A percentile compares a stretch with the other conserved stretches of the same genome.
Conservation (phyloP, 352 stramenopile species). For the Phytophthora capsici region DNA sequence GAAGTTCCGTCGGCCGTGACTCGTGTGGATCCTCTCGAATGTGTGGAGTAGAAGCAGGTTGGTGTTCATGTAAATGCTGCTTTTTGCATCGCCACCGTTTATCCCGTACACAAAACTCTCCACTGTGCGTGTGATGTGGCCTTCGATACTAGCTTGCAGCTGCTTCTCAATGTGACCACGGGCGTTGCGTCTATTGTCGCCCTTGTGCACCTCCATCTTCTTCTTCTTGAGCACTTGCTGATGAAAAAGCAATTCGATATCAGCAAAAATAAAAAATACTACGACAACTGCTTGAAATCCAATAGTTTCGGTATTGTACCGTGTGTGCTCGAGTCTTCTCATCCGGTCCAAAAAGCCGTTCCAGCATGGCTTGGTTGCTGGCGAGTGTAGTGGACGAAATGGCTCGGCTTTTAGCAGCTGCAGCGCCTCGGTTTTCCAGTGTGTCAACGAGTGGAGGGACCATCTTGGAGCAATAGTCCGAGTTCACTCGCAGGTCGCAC, state of each 20-base stretch:
- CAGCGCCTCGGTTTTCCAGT: conserved; percentile 58
- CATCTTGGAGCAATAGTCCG: conserved; percentile 79
- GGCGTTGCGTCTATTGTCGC: conserved; percentile 74
- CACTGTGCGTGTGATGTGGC: conserved; percentile 87
- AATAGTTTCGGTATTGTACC: conserved; percentile 21
- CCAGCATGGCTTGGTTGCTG: conserved; percentile 79
- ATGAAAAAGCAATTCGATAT: background rate
- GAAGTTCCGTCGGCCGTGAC: conserved; percentile 79
- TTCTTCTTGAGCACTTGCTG: conserved; percentile 86
- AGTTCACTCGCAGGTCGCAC: conserved; percentile 74
- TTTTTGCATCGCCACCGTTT: conserved; percentile 23
- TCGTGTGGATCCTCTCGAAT: conserved; percentile 81
- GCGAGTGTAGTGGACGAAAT: conserved; percentile 52
- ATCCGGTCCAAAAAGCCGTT: conserved; percentile 76
- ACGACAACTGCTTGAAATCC: background rate
- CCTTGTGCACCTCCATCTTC: conserved; percentile 80
- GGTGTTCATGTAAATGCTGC: conserved; percentile 70
- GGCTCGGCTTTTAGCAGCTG: conserved; percentile 45
- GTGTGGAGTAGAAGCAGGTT: conserved; percentile 87
- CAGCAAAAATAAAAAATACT: background rate
- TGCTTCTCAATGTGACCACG: conserved; percentile 85
- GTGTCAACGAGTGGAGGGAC: conserved; percentile 67
- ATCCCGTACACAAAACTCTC: conserved; percentile 65
- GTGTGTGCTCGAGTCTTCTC: conserved; percentile 66
- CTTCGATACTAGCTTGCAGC: conserved; percentile 88